Conservation (phyloP, 2,329 filamentous ascomycete species). For the Diaporthe australafricana region DNA sequence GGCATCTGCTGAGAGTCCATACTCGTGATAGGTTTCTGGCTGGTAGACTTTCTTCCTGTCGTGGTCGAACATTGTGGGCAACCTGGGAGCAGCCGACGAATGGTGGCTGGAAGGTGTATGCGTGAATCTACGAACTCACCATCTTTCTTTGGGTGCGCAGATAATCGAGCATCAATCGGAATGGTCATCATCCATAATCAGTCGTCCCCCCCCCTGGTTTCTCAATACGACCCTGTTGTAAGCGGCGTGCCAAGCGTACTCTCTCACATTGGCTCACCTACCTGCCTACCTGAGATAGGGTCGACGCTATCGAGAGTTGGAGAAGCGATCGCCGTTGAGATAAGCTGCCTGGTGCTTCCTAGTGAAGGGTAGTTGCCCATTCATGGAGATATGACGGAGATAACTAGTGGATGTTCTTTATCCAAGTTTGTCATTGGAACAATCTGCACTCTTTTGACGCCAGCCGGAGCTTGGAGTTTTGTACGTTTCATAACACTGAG, state of each 20-base stretch:
- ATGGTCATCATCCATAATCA: background rate
- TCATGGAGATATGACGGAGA: slow-evolving; percentile 12
- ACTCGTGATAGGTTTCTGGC: slow-evolving; percentile 16
- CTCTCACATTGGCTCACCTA: background rate
- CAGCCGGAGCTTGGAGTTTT: too few species aligned
- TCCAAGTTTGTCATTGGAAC: background rate
- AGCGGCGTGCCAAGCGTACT: background rate
- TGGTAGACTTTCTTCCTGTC: slow-evolving; percentile 1
- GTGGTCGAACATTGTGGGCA: slow-evolving; percentile 17
- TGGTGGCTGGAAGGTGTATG: background rate
- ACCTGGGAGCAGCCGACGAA: background rate
- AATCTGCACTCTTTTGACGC: background rate
- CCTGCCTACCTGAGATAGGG: slow-evolving; percentile 5
- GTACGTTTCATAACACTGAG: too few species aligned
- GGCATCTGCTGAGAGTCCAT: background rate
- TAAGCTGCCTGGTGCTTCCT: slow-evolving; percentile 5
- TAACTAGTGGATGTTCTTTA: background rate
- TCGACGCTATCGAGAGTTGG: slow-evolving; percentile 25
- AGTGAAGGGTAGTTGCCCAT: background rate
- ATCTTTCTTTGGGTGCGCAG: background rate
- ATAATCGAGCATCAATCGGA: background rate
- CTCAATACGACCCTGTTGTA: background rate
- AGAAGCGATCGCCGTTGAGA: slow-evolving; percentile 6
- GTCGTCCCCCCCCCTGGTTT: background rate
- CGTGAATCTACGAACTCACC: background rate